phyloP scores from a whole-genome alignment of 208 protist species.

The Entamoeba histolytica region DNA sequence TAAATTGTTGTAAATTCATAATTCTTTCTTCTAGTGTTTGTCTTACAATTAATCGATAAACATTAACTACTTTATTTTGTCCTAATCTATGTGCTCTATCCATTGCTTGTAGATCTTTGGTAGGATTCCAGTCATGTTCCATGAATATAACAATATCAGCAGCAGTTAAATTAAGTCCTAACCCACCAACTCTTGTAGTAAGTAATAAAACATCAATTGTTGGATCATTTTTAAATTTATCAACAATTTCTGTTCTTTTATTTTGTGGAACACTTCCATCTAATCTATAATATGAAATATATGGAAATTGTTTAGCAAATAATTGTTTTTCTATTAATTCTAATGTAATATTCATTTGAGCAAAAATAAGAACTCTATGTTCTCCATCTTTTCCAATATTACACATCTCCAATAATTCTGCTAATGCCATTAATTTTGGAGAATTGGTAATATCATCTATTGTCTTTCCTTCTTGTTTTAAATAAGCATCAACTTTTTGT shows the following conservation, averaged over 20 bases:
- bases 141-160: slow-evolving; percentile 97
- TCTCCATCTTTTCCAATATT: neutral
- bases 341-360: neutral
- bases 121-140: slow-evolving; percentile 94
- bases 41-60: slow-evolving; percentile 54
- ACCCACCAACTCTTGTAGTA: slow-evolving; percentile 74
- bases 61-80: slow-evolving; percentile 41
- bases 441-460: neutral
- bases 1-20: slow-evolving; percentile 44
- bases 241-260: slow-evolving; percentile 21
- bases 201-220: slow-evolving; percentile 83
- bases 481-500: neutral
- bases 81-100: slow-evolving; percentile 48
- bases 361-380: neutral
- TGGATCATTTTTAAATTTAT: slow-evolving; percentile 38
- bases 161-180: slow-evolving; percentile 89
- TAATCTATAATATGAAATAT: slow-evolving; percentile 17
- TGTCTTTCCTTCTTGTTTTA: neutral
- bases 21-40: slow-evolving; percentile 58
- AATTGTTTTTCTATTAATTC: neutral
- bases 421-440: neutral
- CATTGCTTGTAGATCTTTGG: slow-evolving; percentile 57
- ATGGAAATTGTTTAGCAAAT: neutral
- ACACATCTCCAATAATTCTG: neutral
- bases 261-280: slow-evolving; percentile 16